Conservation (phyloP, 345 rosid genomes). For the Draba incana region DNA sequence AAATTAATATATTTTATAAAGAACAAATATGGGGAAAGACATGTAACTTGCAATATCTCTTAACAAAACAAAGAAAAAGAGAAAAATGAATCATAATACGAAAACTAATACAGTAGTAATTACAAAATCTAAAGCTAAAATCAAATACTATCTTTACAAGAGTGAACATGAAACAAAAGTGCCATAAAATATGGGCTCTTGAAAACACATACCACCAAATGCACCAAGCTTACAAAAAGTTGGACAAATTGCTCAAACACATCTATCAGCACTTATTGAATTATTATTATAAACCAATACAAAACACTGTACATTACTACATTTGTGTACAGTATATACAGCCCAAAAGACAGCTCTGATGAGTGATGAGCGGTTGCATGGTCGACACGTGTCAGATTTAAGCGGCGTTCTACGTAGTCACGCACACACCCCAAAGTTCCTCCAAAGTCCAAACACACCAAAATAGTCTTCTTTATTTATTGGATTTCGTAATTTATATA, state of each 20-base stretch:
- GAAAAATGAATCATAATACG: no score
- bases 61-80: no score
- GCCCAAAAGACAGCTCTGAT: conserved; percentile 33
- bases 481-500: not conserved
- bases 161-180: no score
- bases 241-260: conserved; percentile 26
- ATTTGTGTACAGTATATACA: not conserved
- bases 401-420: conserved; percentile 43
- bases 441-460: not conserved
- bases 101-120: no score
- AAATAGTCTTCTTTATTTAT: not conserved
- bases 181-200: not conserved
- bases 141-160: no score
- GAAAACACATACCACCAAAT: conserved; percentile 1
- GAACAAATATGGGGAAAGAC: no score
- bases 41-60: no score
- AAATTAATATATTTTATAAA: no score
- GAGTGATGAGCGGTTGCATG: conserved; percentile 38
- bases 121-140: no score
- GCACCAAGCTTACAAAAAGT: not conserved
- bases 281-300: no score
- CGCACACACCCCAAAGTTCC: conserved; percentile 33
- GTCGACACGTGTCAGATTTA: conserved; percentile 36
- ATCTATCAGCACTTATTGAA: conserved; percentile 26
- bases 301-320: no score